Percentiles rank a stretch among this genome's conserved stretches.
Conservation (phyloP, 2,329 filamentous ascomycete species). For the Paradendryphiella salina region DNA sequence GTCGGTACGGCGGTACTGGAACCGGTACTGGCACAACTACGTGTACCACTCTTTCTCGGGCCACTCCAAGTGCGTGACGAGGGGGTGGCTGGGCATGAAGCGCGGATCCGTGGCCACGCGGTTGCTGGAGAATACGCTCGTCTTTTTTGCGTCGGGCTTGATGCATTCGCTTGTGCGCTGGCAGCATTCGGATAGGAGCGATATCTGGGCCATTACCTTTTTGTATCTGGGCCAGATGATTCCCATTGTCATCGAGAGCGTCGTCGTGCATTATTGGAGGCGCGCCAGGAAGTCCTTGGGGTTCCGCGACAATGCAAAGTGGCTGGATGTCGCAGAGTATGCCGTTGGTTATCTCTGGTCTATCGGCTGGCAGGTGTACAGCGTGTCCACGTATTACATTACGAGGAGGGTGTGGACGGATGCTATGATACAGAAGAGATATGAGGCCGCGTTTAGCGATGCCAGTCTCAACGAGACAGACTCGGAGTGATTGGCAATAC, state of each 20-base stretch:
- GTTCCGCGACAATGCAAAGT: background rate
- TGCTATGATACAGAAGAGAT: background rate
- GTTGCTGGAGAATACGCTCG: slow-evolving; percentile 22
- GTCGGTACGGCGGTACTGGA: slow-evolving; percentile 25
- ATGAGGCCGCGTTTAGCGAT: background rate
- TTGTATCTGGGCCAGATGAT: slow-evolving; percentile 27
- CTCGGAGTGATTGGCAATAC: background rate
- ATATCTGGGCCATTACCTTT: slow-evolving; percentile 18
- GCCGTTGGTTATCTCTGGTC: slow-evolving; percentile 23
- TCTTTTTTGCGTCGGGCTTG: slow-evolving; percentile 23
- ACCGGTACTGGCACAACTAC: slow-evolving; percentile 28
- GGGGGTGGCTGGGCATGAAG: slow-evolving; percentile 14
- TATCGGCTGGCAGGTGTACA: slow-evolving; percentile 23
- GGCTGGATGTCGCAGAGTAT: slow-evolving; percentile 10
- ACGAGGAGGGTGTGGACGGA: slow-evolving; percentile 19
- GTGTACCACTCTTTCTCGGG: slow-evolving; percentile 20
- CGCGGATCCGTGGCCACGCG: slow-evolving; percentile 3
- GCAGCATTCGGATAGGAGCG: slow-evolving; percentile 10
- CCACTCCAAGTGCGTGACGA: slow-evolving; percentile 21
- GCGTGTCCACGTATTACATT: slow-evolving; percentile 19
- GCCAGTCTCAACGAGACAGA: slow-evolving; percentile 1
- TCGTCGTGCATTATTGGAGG: slow-evolving; percentile 13
- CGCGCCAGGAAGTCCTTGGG: background rate
- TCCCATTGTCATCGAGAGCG: slow-evolving; percentile 20
- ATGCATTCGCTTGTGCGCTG: slow-evolving; percentile 20